Evolutionary conservation across 768 basidiomycete genomes (phyloP).

Genomic region (Serpula lacrymans): DNA sequence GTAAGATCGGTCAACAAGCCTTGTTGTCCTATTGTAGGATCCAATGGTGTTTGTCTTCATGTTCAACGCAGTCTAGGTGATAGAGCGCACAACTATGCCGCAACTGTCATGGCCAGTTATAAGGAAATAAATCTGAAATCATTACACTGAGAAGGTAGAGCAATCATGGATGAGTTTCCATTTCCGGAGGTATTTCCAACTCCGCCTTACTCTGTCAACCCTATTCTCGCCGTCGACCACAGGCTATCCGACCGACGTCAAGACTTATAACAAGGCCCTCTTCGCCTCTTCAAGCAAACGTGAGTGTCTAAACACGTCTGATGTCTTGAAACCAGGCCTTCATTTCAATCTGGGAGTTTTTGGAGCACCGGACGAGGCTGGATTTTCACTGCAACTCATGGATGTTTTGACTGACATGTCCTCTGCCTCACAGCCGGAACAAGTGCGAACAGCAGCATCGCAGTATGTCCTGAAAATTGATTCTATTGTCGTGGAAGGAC

Average conservation of each 20-base stretch:
- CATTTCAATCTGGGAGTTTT: too few species aligned
- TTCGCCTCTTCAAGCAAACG: constrained; percentile 14
- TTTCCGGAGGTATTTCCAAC: too few species aligned
- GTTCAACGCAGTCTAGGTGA: too few species aligned
- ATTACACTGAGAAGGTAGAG: too few species aligned
- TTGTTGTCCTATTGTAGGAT: too few species aligned
- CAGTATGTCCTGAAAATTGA: constrained; percentile 26
- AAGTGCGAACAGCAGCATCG: constrained; percentile 32
- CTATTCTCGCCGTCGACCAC: constrained; percentile 12
- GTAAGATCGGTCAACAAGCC: too few species aligned
- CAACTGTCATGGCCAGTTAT: too few species aligned
- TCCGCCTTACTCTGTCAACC: constrained; percentile 15
- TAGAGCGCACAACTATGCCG: too few species aligned
- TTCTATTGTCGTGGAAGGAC: not conserved
- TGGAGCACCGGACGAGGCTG: constrained; percentile 30
- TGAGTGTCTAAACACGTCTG: constrained; percentile 17
- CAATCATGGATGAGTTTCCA: too few species aligned
- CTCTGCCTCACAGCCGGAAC: constrained; percentile 24
- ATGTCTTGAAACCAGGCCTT: constrained; percentile 1
- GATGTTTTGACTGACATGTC: constrained; percentile 28
- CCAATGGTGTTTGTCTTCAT: too few species aligned
- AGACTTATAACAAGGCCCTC: constrained; percentile 28
- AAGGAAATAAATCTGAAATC: too few species aligned
- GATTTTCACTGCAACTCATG: constrained; percentile 22
- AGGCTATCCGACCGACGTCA: constrained; percentile 35